Conservation (phyloP, 345 rosid species). For the Aquilaria malaccensis region DNA sequence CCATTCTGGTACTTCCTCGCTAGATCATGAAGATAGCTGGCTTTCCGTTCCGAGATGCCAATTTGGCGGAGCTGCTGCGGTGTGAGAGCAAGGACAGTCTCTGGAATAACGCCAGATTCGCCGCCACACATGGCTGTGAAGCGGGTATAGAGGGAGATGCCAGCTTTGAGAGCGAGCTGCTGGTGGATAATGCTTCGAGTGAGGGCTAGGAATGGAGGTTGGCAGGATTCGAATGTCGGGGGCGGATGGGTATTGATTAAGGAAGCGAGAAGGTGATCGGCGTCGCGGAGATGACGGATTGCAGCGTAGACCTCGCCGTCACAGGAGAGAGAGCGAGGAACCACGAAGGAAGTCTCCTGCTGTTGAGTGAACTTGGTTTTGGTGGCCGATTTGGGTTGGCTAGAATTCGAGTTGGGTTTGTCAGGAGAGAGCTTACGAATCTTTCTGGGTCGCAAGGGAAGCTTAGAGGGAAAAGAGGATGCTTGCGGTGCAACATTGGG, state of each 20-base stretch:
- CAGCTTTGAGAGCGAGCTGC: slow-evolving; percentile 77
- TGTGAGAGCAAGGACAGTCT: slow-evolving; percentile 46
- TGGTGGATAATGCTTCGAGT: slow-evolving; percentile 77
- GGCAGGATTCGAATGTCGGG: slow-evolving; percentile 65
- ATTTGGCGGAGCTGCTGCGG: slow-evolving; percentile 73
- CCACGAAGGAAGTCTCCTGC: slow-evolving; percentile 27
- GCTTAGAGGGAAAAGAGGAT: slow-evolving; percentile 55
- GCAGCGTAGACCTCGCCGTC: slow-evolving; percentile 76
- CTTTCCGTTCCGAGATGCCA: slow-evolving; percentile 80
- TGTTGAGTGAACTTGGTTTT: slow-evolving; percentile 18
- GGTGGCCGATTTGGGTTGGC: slow-evolving; percentile 9
- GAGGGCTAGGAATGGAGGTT: slow-evolving; percentile 68
- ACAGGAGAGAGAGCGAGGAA: slow-evolving; percentile 57
- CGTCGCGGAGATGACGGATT: slow-evolving; percentile 54
- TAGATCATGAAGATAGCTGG: slow-evolving; percentile 80
- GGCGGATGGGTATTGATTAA: slow-evolving; percentile 58
- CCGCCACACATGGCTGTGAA: slow-evolving; percentile 69
- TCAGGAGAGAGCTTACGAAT: slow-evolving; percentile 61
- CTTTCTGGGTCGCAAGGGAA: slow-evolving; percentile 82
- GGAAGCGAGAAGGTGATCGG: slow-evolving; percentile 53
- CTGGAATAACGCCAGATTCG: slow-evolving; percentile 56
- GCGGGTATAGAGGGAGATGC: slow-evolving; percentile 74
- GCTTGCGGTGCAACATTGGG: slow-evolving; percentile 18
- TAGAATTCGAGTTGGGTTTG: slow-evolving; percentile 11
- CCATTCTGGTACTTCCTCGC: slow-evolving; percentile 82